A percentile compares a stretch with the other conserved stretches of the same genome.
Conservation (phyloP, 2,329 filamentous ascomycete genomes). For the Calonectria pseudoreteaudii region DNA sequence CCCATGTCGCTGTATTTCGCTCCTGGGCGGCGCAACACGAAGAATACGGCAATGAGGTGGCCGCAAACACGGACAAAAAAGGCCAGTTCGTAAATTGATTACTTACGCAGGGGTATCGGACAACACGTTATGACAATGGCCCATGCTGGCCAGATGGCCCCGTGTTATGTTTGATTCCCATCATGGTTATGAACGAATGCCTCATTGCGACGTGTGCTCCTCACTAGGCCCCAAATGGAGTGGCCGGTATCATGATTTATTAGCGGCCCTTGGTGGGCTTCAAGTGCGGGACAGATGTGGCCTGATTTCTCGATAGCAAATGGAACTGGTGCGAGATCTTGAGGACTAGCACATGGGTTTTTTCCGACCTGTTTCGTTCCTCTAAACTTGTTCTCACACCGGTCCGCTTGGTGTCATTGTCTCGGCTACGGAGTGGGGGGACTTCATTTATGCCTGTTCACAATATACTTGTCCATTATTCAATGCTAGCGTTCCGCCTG, state of each 20-base stretch:
- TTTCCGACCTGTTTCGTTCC: constrained; percentile 15
- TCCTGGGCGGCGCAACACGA: constrained; percentile 19
- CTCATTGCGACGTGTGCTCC: neutral
- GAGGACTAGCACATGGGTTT: constrained; percentile 18
- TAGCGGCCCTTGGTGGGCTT: constrained; percentile 8
- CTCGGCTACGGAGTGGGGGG: constrained; percentile 28
- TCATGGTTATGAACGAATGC: neutral
- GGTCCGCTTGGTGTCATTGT: constrained; percentile 17
- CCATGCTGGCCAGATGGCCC: constrained; percentile 14
- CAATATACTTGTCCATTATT: neutral
- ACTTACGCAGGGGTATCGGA: constrained; percentile 4
- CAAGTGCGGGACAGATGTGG: constrained; percentile 24
- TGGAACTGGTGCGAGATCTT: constrained; percentile 16
- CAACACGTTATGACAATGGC: constrained; percentile 13
- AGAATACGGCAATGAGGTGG: constrained; percentile 14
- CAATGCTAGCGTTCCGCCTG: neutral
- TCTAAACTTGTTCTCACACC: neutral
- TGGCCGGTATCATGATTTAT: neutral
- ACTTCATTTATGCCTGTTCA: constrained; percentile 3
- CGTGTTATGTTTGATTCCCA: constrained; percentile 8
- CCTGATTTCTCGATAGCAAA: constrained; percentile 21
- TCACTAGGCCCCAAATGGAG: neutral
- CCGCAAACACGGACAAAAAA: constrained; percentile 13
- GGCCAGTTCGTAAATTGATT: neutral
- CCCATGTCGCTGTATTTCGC: constrained; percentile 9